These are phyloP conservation scores for Pichia rugopelliculosa DNA, from an alignment of 805 yeast species.

Conservation along the genomic window DNA sequence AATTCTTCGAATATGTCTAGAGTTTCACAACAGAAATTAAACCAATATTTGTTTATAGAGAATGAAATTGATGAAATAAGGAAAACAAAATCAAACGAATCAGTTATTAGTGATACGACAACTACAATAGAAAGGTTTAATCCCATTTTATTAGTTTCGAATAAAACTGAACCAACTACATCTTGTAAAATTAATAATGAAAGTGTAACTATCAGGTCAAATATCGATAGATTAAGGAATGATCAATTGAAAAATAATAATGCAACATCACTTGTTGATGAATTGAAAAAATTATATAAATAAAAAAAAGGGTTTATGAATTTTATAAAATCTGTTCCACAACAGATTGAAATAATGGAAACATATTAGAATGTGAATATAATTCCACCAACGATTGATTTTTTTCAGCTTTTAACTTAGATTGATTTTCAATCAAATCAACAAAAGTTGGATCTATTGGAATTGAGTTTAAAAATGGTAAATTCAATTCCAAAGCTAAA, in stretches of 20 bases:
- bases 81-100: constrained; percentile 6
- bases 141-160: background rate
- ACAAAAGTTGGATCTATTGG: constrained; percentile 94
- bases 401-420: constrained; percentile 49
- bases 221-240: background rate
- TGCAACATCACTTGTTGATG: background rate
- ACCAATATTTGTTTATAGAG: constrained; percentile 23
- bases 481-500: constrained; percentile 52
- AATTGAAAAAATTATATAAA: constrained; percentile 8
- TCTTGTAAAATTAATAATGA: constrained; percentile 14
- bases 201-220: constrained; percentile 1
- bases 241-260: background rate
- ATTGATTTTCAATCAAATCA: constrained; percentile 72
- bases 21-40: constrained; percentile 15
- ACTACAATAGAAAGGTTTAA: background rate
- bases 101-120: background rate
- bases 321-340: constrained; percentile 30
- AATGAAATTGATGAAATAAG: constrained; percentile 21
- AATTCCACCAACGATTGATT: constrained; percentile 28
- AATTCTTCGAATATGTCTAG: constrained; percentile 1
- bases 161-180: constrained; percentile 8
- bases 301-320: background rate
- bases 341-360: constrained; percentile 40
- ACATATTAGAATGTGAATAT: constrained; percentile 32
- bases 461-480: constrained; percentile 74